Evolutionary conservation across 208 protist species (phyloP).

Genomic region (Acanthamoeba healyi): DNA sequence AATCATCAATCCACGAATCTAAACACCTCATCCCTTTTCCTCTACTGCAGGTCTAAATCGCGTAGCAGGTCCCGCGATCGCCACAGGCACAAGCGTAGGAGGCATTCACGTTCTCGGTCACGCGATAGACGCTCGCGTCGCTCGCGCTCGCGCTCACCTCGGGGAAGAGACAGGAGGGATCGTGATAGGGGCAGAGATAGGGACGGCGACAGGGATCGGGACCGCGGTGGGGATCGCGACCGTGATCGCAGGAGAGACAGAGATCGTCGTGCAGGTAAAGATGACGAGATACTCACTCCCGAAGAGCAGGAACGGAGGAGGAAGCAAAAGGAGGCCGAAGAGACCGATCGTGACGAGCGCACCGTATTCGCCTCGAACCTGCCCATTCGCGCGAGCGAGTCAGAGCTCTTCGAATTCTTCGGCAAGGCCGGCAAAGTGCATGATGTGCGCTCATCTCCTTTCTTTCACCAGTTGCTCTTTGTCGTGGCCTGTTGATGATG

Average conservation of each 20-base stretch:
- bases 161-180: slow-evolving; percentile 45
- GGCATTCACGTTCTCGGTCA: slow-evolving; percentile 47
- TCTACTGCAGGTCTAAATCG: slow-evolving; percentile 45
- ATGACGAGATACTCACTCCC: slow-evolving; percentile 46
- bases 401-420: slow-evolving; percentile 83
- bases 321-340: slow-evolving; percentile 65
- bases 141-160: slow-evolving; percentile 34
- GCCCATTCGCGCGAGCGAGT: slow-evolving; percentile 81
- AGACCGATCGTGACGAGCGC: slow-evolving; percentile 75
- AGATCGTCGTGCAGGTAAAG: slow-evolving; percentile 25
- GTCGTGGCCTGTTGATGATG: not conserved
- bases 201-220: slow-evolving; percentile 6
- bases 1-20: not conserved
- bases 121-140: slow-evolving; percentile 38
- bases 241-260: not conserved
- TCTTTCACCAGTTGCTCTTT: not conserved
- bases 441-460: slow-evolving; percentile 74
- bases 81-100: slow-evolving; percentile 50
- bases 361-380: slow-evolving; percentile 81
- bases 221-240: not conserved
- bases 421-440: slow-evolving; percentile 81
- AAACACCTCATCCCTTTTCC: not conserved
- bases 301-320: slow-evolving; percentile 30
- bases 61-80: slow-evolving; percentile 32
- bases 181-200: not conserved